These are phyloP conservation scores for Fusarium tuaranense DNA, from an alignment of 2,329 filamentous ascomycete species.

Conservation along the genomic window DNA sequence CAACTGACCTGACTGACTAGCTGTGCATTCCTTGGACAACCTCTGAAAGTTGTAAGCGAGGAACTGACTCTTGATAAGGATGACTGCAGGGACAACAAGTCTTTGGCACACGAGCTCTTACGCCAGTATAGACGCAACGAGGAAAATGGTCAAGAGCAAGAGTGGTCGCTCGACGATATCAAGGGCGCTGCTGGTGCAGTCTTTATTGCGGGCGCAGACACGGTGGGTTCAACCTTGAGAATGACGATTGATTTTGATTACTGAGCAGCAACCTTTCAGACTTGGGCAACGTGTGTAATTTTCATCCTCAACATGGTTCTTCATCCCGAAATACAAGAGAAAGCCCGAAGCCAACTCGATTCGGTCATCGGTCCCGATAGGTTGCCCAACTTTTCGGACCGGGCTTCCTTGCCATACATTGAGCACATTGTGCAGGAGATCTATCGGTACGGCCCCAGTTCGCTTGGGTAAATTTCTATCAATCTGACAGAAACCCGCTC, in stretches of 20 bases:
- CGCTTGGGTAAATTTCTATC: background rate
- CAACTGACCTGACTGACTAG: background rate
- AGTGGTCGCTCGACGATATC: slow-evolving; percentile 56
- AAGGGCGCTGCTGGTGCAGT: slow-evolving; percentile 63
- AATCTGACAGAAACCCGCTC: background rate
- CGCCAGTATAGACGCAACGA: slow-evolving; percentile 30
- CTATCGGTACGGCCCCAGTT: slow-evolving; percentile 45
- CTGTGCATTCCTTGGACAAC: background rate
- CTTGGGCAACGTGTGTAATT: slow-evolving; percentile 49
- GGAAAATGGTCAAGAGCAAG: slow-evolving; percentile 17
- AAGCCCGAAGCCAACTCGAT: slow-evolving; percentile 61
- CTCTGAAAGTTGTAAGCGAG: background rate
- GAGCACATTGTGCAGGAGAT: slow-evolving; percentile 59
- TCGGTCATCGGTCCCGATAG: slow-evolving; percentile 53
- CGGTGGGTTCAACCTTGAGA: slow-evolving; percentile 41
- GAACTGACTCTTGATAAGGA: slow-evolving; percentile 26
- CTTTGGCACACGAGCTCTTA: slow-evolving; percentile 44
- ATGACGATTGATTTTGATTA: slow-evolving; percentile 36
- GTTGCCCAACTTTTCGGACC: slow-evolving; percentile 60
- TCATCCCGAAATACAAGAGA: slow-evolving; percentile 58
- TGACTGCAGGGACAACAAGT: slow-evolving; percentile 32
- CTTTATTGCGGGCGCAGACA: slow-evolving; percentile 62
- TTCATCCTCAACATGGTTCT: slow-evolving; percentile 58
- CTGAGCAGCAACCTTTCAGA: slow-evolving; percentile 32
- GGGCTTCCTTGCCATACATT: slow-evolving; percentile 56